Evolutionary conservation across 2,329 filamentous ascomycete species (phyloP), one percentile per base, ranked within the genome.

Genomic region (Clonostachys solani): DNA sequence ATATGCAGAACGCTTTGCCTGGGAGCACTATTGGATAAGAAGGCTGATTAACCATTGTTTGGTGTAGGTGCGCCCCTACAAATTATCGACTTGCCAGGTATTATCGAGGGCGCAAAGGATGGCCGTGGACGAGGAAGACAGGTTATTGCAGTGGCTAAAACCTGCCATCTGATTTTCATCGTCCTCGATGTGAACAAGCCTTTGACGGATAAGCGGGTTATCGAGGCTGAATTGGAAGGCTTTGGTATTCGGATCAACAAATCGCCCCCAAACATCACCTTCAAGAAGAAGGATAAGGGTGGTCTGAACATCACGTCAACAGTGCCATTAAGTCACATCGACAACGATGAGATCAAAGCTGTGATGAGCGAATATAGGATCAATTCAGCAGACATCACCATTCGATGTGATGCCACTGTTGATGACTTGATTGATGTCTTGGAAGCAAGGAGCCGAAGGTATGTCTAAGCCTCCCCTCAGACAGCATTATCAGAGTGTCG

Each of bases 241-340:
- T 99, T 99, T 60, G 94, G 94, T 34, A 96, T 99, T 63, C 83
- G 94, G 48, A 92, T 97, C 75, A 99, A 99, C 77, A 99, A 97
- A 75, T 74, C 84, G 58, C 94, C 94, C 23, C 94, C 94, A 38
- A 99, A 99, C 66, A 99, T 99, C 61, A 89, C 94, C n/a, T 96
- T 96, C 77, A 95, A 86, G 73, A 99, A 99, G 78, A 99, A 99
- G 77, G 94, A 99, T 71, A 97, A 97, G 63, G 94, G 94, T 57
- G 94, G 94, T 35, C 83, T 99, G 62, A 92, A 89, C 62, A 94
- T 99, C 62, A 96, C 92, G n/a, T 94, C 83, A 69, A 99, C 94
- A 3, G 86, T 94, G 41, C 90, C 92, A 6, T 75, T 99, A 56
- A 87, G 87, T 19, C 90, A 99, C 69, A 96, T 99, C 61, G 89